phyloP scores from a whole-genome alignment of 345 rosid genomes.

The Toxicodendron radicans region DNA sequence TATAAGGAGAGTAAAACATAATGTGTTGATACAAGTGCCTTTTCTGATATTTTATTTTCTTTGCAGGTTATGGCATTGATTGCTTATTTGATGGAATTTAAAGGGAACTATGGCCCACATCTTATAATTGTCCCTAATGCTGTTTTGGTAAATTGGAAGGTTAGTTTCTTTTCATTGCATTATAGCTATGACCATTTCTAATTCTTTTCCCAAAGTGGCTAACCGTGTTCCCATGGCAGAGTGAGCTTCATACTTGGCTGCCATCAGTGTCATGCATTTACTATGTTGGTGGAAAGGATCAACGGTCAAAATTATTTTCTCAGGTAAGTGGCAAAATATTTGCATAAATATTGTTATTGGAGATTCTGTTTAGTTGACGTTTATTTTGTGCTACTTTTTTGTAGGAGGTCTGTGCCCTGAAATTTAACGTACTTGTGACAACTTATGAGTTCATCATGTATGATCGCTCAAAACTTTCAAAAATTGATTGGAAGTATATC shows the following conservation, averaged over 20 bases:
- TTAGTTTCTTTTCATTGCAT: slow-evolving; percentile 34
- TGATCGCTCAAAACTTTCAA: slow-evolving; percentile 96
- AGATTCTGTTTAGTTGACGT: slow-evolving; percentile 21
- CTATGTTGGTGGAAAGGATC: slow-evolving; percentile 96
- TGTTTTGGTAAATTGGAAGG: slow-evolving; percentile 99
- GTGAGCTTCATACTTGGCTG: slow-evolving; percentile 95
- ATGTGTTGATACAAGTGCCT: slow-evolving; percentile 16
- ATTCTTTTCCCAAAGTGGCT: slow-evolving; percentile 16
- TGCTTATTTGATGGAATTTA: slow-evolving; percentile 99
- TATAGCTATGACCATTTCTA: slow-evolving; percentile 9
- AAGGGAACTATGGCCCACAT: slow-evolving; percentile 99
- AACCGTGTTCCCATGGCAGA: slow-evolving; percentile 49
- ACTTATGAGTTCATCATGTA: slow-evolving; percentile 99
- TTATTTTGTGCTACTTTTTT: slow-evolving; percentile 22
- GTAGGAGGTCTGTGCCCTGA: slow-evolving; percentile 95
- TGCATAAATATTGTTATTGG: background rate
- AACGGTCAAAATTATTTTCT: slow-evolving; percentile 88
- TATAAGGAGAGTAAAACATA: slow-evolving; percentile 15
- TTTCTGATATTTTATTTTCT: slow-evolving; percentile 24
- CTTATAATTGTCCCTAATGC: slow-evolving; percentile 99
- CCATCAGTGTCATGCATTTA: slow-evolving; percentile 95
- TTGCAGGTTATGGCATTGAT: slow-evolving; percentile 96
- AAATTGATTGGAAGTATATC: slow-evolving; percentile 97
- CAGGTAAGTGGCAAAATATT: slow-evolving; percentile 52
- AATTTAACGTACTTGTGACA: slow-evolving; percentile 96